Base-by-base conservation (phyloP, 164 flowering plant species). In the Tetracentron sinense region DNA sequence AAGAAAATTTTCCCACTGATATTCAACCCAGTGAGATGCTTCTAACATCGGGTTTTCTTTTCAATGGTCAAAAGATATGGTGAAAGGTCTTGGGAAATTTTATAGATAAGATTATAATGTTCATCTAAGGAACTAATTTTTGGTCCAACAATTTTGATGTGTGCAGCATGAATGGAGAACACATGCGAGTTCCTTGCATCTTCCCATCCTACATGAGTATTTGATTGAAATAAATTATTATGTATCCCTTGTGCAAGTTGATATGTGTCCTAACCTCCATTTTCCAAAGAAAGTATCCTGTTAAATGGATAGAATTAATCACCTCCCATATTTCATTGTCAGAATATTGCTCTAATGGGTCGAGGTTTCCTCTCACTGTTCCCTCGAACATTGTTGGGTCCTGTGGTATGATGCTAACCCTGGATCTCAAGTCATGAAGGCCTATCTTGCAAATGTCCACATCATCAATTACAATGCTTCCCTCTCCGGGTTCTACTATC, bases 341-440 rank as follows among this genome's bases (percentile, higher is more conserved):
- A 3, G 83, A 65, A 69, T 83, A 75, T 70, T 82, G 85, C 55
- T 69, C 74, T n/a, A 92, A 54, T 19, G 98, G 96, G 61, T 92
- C 98, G 15, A 92, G 90, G 75, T 90, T 92, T 65, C 82, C 88
- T 78, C 98, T 78, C 31, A 90, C 84, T 21, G 96, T 86, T 62
- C 98, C 98, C 62, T 90, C 93, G 63, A 92, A 92, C 88, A 92
- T 66, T 22, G 93, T 77, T 31, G 96, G 96, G 66, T 92, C 98
- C 62, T 92, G 98, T 8, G 98, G 98, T 12, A 92, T 92, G 76
- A 90, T 92, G 76, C 96, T 85, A 26, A 92, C 85, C 65, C 88
- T 84, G 48, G 88, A 74, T 74, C 98, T 84, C 72, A 90, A 74
- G 71, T 92, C 98, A 69, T 92, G 96, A 44, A 90, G 96, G 54